Evolutionary conservation across 78 protist genomes (phyloP), one percentile per base, ranked within the genome.

Genomic region (Tieghemostelium lacteum): DNA sequence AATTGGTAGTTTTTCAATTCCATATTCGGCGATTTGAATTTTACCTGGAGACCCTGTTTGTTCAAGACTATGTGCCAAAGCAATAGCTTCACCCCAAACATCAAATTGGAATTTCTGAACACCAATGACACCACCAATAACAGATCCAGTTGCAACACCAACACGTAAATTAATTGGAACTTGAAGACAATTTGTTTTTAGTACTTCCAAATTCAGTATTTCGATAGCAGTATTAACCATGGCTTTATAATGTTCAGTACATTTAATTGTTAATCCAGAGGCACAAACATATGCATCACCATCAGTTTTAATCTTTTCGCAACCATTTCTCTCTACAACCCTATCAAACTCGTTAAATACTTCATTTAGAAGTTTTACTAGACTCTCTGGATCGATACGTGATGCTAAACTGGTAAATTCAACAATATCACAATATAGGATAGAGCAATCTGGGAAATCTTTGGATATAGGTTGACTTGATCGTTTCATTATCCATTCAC

Each of bases 281-380:
- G 83, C 86, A 70, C 83, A 75, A 26, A 88, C 73, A 24, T 74
- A 74, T 1, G 94, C 86, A 57, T 88, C 94, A 61, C 94, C 94
- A 71, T 77, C 87, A 7, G 85, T 88, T 61, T 88, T 88, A 33
- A 88, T 88, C 45, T 88, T 88, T 31, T 88, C 88, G 16, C 85
- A 73, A 34, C 62, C 42, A 37, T 88, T 85, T 66, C 19, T 10
- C n/a, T 65, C 40, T 1, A 73, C 85, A 6, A 88, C 77, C 14
- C 16, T 55, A 80, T 96, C 98, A 50, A 96, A 96, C n/a, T 50
- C 75, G 42, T 62, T 66, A 54, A 96, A 95, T 12, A 96, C 57
- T 57, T 80, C 94, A 19, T 94, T 96, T 28, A 96, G 71, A 1
- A 94, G 39, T 37, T 28, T 36, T 3, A 88, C 94, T n/a, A 94